Conservation (phyloP, 305 asterid genomes). For the Rubia peregrina region DNA sequence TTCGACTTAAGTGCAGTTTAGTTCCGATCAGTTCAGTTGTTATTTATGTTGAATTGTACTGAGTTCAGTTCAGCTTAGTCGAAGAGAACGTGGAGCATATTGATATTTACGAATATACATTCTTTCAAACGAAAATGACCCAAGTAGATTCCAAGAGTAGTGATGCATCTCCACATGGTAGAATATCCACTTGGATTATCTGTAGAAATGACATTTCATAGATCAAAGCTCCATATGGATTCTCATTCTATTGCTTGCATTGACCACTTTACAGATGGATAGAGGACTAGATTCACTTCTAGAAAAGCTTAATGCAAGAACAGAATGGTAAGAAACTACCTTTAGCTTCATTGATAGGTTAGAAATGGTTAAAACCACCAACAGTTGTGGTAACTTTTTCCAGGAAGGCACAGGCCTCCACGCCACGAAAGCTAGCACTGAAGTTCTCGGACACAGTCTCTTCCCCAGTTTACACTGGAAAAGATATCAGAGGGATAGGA, state of each 20-base stretch:
- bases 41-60: background rate
- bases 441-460: conserved; percentile 31
- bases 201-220: background rate
- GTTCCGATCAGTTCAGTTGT: background rate
- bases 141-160: background rate
- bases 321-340: conserved; percentile 11
- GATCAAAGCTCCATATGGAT: background rate
- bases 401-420: conserved; percentile 21
- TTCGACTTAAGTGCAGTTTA: background rate
- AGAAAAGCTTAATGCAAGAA: background rate
- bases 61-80: background rate
- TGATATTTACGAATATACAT: too few species aligned
- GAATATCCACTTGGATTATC: background rate
- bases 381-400: background rate
- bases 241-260: background rate
- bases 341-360: background rate
- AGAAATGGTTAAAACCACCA: background rate
- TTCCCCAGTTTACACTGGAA: conserved; percentile 33
- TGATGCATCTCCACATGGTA: too few species aligned
- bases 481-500: conserved; percentile 35
- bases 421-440: conserved; percentile 23
- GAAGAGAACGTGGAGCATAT: background rate
- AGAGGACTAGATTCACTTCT: background rate
- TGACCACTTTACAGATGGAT: conserved; percentile 8
- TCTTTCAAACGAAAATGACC: background rate